Percentiles rank a stretch among this genome's conserved stretches.
Conservation (phyloP, 768 basidiomycete genomes). For the Cystobasidium ongulense region DNA sequence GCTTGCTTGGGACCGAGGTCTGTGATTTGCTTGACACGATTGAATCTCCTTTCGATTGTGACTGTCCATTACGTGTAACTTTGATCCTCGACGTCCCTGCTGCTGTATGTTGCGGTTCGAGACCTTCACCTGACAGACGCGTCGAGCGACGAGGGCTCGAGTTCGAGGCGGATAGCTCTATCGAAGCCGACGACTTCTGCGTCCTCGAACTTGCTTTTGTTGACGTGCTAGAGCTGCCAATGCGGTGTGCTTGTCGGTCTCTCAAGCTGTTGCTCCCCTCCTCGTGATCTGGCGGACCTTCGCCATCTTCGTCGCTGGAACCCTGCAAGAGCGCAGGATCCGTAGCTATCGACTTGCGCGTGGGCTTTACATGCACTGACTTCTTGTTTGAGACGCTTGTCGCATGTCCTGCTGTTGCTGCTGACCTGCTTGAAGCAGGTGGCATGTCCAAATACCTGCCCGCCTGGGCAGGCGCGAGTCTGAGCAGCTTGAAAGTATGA, state of each 20-base stretch:
- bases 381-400: neutral
- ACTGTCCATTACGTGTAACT: neutral
- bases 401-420: neutral
- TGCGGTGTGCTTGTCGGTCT: neutral
- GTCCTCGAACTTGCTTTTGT: neutral
- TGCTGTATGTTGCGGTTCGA: neutral
- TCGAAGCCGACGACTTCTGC: neutral
- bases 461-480: neutral
- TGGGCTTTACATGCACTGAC: neutral
- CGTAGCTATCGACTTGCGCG: neutral
- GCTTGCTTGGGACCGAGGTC: neutral
- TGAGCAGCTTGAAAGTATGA: neutral
- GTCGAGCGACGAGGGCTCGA: conserved; percentile 16
- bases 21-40: neutral
- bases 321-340: neutral
- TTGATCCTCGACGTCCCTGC: neutral
- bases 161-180: neutral
- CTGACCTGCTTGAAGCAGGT: neutral
- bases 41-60: neutral
- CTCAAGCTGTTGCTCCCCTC: neutral
- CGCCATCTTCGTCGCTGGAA: conserved; percentile 19
- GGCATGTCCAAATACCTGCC: neutral
- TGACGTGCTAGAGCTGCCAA: neutral
- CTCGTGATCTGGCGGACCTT: conserved; percentile 16
- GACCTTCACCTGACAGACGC: conserved; percentile 20